Conservation (phyloP, 352 stramenopile species). For the Pythium grandisporangium region DNA sequence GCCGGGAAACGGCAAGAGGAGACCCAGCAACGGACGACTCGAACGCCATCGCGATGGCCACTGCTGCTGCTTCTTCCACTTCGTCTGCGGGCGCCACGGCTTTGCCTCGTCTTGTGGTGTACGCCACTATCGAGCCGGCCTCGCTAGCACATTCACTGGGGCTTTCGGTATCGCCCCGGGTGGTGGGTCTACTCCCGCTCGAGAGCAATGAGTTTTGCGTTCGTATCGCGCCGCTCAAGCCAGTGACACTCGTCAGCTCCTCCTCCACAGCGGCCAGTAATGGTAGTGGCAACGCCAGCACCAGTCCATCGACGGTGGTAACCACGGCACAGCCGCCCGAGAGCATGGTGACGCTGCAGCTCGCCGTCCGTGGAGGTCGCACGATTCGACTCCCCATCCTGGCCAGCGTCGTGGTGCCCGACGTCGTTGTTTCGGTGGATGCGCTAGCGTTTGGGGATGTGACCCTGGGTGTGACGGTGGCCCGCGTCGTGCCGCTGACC, state of each 20-base stretch:
- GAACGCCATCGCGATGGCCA: too few relatives aligned
- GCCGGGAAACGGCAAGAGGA: too few relatives aligned
- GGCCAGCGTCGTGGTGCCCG: slow-evolving; percentile 64
- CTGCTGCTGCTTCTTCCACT: too few relatives aligned
- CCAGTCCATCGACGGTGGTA: too few relatives aligned
- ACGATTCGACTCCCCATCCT: slow-evolving; percentile 53
- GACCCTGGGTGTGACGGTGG: slow-evolving; percentile 64
- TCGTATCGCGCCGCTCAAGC: slow-evolving; percentile 42
- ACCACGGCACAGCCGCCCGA: too few relatives aligned
- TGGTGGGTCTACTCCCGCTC: slow-evolving; percentile 33
- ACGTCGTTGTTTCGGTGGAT: slow-evolving; percentile 46
- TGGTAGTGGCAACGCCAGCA: too few relatives aligned
- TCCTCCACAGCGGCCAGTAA: too few relatives aligned
- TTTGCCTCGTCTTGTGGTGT: slow-evolving; percentile 29
- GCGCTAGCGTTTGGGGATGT: slow-evolving; percentile 74
- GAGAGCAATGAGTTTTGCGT: slow-evolving; percentile 45
- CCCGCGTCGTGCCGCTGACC: slow-evolving; percentile 49
- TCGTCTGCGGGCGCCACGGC: slow-evolving; percentile 5
- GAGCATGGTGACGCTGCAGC: slow-evolving; percentile 28
- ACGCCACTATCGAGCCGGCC: slow-evolving; percentile 46
- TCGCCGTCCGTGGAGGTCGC: slow-evolving; percentile 70
- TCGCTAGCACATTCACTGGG: slow-evolving; percentile 22
- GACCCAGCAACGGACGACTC: too few relatives aligned
- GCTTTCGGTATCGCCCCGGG: slow-evolving; percentile 26
- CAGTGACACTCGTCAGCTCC: slow-evolving; percentile 4